Conservation (phyloP, 2,329 filamentous ascomycete genomes). For the Ustilaginoidea virens region DNA sequence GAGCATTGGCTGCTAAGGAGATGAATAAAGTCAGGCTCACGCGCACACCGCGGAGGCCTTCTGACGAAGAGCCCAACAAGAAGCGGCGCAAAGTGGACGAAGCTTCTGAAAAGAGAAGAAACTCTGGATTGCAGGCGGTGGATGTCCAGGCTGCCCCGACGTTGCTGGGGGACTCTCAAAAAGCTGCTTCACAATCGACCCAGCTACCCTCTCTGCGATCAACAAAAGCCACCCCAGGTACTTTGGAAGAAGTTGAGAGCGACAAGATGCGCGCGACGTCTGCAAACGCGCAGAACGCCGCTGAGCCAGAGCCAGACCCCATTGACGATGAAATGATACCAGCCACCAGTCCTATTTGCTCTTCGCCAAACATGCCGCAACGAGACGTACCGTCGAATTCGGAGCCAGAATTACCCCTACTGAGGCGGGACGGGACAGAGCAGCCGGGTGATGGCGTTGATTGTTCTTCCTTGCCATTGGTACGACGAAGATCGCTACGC, state of each 20-base stretch:
- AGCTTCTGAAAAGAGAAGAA: background rate
- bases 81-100: slow-evolving; percentile 13
- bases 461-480: slow-evolving; percentile 14
- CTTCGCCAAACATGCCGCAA: slow-evolving; percentile 12
- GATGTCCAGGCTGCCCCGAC: background rate
- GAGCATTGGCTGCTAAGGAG: slow-evolving; percentile 23
- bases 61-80: slow-evolving; percentile 9
- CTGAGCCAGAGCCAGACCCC: background rate
- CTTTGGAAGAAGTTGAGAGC: slow-evolving; percentile 6
- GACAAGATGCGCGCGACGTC: background rate
- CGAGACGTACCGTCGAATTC: slow-evolving; percentile 9
- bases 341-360: slow-evolving; percentile 20
- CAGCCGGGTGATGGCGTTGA: slow-evolving; percentile 9
- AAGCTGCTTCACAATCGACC: slow-evolving; percentile 10
- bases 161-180: slow-evolving; percentile 12
- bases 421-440: slow-evolving; percentile 11
- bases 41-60: slow-evolving; percentile 9
- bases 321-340: slow-evolving; percentile 22
- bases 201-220: slow-evolving; percentile 12
- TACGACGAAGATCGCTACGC: slow-evolving; percentile 5
- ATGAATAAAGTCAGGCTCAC: slow-evolving; percentile 25
- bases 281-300: background rate
- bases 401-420: slow-evolving; percentile 20
- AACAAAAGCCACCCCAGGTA: slow-evolving; percentile 18
- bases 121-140: background rate